Evolutionary conservation across 768 basidiomycete species (phyloP), one percentile per base, ranked within the genome.

Genomic region (Chlorophyllum brunneum): DNA sequence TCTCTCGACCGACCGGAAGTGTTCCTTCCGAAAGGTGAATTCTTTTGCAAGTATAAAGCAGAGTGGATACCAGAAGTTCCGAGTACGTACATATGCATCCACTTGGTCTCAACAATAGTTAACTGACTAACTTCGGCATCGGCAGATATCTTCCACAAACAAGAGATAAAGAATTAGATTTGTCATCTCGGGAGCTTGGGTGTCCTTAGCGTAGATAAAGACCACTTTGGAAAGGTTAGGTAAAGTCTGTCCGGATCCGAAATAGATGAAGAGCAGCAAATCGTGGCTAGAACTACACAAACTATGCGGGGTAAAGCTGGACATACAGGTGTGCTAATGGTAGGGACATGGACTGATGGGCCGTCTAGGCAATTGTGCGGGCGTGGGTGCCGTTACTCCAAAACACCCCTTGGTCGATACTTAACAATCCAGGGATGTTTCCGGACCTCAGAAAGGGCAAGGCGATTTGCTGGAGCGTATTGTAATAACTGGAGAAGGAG

Each of bases 371-470:
- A 5, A 36, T 16, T 11, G 11, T 16, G 16, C 11, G 16, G 16
- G 15, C 34, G 11, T n/a, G 33, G 16, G 16, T 36, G 15, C 34
- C 16, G 15, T 30, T 57, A 58, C 39, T 54, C 56, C 0, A 55
- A 57, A 36, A 64, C 66, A 5, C 61, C 62, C 49, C 69, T 83
- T 4, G 81, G 76, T 29, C 84, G 72, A 56, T 87, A 76, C 61
- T 76, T 86, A 22, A 83, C 69, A 41, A 98, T 86, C 92, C 95
- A 98, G 8, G 92, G 92, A 62, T 95, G 94, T 3, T 73, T 73
- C 23, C 84, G 73, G 26, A 92, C 94, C 13, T 92, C 84, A 0
- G 70, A 65, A 22, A 97, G 75, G 0, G 92, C 73, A 13, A 98
- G 58, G 4, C 95, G 82, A 51, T 85, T 78, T 58, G 84, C 78